Conservation (phyloP, 306 rosid genomes). For the Canavalia gladiata region DNA sequence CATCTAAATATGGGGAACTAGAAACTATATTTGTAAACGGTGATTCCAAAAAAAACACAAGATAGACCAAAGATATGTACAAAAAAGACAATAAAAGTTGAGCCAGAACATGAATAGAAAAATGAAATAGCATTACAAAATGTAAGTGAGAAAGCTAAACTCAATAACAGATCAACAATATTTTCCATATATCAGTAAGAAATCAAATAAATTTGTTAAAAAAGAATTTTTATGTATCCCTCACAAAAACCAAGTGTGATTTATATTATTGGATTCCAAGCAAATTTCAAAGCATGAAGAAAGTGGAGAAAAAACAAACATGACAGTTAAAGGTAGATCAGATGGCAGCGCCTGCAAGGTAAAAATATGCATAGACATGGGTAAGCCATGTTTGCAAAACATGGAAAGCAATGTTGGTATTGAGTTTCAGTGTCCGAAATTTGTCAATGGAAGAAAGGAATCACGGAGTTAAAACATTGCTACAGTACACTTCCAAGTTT, state of each 20-base stretch:
- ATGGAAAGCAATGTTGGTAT: neutral
- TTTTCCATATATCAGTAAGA: neutral
- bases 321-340: neutral
- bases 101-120: neutral
- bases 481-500: neutral
- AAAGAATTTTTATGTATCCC: neutral
- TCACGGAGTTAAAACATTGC: neutral
- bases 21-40: neutral
- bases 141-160: neutral
- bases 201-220: neutral
- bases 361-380: neutral
- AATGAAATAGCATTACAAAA: neutral
- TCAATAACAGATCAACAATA: neutral
- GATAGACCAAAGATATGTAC: neutral
- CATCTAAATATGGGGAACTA: slow-evolving; percentile 3
- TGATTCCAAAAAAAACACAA: neutral
- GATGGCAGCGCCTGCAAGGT: neutral
- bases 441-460: neutral
- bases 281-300: slow-evolving; percentile 2
- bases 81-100: neutral
- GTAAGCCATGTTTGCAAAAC: neutral
- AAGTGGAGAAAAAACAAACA: neutral
- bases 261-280: neutral
- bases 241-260: neutral
- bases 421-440: neutral